A percentile compares a stretch with the other conserved stretches of the same genome.
These are phyloP conservation scores for Brettanomyces custersianus DNA, from an alignment of 805 yeast genomes.

Conservation along the genomic window DNA sequence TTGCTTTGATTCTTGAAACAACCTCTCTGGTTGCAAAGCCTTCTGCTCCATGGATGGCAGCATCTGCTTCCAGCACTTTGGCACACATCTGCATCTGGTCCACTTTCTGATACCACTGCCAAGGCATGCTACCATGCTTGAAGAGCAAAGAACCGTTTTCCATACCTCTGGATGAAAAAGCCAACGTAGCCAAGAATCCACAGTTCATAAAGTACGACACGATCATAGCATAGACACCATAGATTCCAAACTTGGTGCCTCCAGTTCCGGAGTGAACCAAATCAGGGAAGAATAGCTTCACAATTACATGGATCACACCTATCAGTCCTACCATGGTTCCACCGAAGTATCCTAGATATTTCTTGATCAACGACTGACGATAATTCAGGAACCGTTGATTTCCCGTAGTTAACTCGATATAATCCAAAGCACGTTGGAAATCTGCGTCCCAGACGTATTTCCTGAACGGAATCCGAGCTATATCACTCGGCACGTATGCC, in stretches of 20 bases:
- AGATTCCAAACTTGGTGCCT: slow-evolving; percentile 23
- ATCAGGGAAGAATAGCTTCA: slow-evolving; percentile 27
- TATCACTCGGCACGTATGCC: slow-evolving; percentile 24
- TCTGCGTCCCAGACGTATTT: slow-evolving; percentile 50
- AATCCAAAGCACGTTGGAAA: slow-evolving; percentile 42
- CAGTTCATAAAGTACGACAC: slow-evolving; percentile 40
- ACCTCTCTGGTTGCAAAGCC: slow-evolving; percentile 29
- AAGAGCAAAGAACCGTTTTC: slow-evolving; percentile 49
- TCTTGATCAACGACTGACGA: slow-evolving; percentile 19
- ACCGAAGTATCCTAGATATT: slow-evolving; percentile 30
- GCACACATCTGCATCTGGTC: slow-evolving; percentile 64
- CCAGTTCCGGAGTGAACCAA: slow-evolving; percentile 25
- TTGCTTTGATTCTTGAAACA: slow-evolving; percentile 24
- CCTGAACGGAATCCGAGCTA: slow-evolving; percentile 58
- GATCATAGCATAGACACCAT: slow-evolving; percentile 36
- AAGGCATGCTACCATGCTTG: slow-evolving; percentile 56
- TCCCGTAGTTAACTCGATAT: slow-evolving; percentile 56
- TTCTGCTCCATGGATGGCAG: slow-evolving; percentile 36
- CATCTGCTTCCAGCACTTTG: slow-evolving; percentile 57
- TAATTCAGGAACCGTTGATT: slow-evolving; percentile 37
- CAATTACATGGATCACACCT: slow-evolving; percentile 38
- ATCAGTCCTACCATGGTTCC: slow-evolving; percentile 35
- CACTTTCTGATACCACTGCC: slow-evolving; percentile 54
- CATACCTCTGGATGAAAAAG: slow-evolving; percentile 39
- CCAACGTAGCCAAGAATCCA: slow-evolving; percentile 32